Evolutionary conservation across 2,329 filamentous ascomycete genomes (phyloP).

Genomic region (Xylariaceae sp.): DNA sequence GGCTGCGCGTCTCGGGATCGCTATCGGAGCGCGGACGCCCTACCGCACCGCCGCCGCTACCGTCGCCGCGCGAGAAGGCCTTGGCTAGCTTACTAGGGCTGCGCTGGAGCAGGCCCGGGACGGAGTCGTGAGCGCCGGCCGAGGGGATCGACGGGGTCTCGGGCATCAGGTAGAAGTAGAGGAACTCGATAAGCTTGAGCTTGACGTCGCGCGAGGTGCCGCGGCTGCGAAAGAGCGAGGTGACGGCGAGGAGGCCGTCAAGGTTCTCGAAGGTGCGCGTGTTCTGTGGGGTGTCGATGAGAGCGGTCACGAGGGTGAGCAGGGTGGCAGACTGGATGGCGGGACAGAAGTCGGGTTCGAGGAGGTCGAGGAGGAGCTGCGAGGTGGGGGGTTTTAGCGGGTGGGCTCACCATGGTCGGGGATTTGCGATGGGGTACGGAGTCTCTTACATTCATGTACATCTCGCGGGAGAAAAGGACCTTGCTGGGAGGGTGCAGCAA

Average conservation of each 20-base stretch:
- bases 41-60: conserved; percentile 7
- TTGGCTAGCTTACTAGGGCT: conserved; percentile 65
- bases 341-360: conserved; percentile 87
- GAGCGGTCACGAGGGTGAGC: conserved; percentile 81
- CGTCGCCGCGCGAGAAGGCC: conserved; percentile 42
- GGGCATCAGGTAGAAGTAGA: conserved; percentile 98
- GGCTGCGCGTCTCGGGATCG: conserved; percentile 53
- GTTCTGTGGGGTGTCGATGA: conserved; percentile 82
- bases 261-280: conserved; percentile 88
- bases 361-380: conserved; percentile 83
- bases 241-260: conserved; percentile 87
- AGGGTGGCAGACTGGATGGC: conserved; percentile 88
- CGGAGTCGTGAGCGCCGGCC: conserved; percentile 40
- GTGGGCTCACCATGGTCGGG: too few relatives aligned
- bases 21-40: conserved; percentile 31
- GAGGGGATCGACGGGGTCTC: conserved; percentile 62
- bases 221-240: conserved; percentile 86
- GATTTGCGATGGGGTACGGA: not conserved
- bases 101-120: conserved; percentile 55
- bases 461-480: conserved; percentile 78
- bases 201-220: conserved; percentile 85
- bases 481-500: conserved; percentile 89
- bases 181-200: conserved; percentile 91
- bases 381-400: not conserved
- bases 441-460: conserved; percentile 79